Percentiles rank a stretch among this genome's conserved stretches.
Conservation (phyloP, 768 basidiomycete species). For the Serendipita vermifera region DNA sequence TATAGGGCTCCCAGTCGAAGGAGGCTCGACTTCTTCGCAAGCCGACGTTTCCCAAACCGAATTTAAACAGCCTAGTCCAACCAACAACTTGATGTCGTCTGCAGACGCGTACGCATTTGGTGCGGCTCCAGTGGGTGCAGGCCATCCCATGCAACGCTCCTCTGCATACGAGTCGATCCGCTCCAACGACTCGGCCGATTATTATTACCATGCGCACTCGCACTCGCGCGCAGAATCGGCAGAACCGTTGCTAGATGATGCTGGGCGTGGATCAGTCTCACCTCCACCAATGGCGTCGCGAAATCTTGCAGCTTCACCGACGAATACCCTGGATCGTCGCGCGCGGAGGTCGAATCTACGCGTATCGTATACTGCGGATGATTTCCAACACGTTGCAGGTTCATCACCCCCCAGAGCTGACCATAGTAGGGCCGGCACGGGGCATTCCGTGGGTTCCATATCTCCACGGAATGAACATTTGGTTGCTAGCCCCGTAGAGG, state of each 20-base stretch:
- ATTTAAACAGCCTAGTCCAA: background rate
- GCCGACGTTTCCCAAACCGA: background rate
- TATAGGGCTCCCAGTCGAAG: background rate
- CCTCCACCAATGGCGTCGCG: background rate
- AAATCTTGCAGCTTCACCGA: background rate
- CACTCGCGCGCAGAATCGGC: constrained; percentile 4
- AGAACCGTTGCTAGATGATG: background rate
- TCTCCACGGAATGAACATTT: background rate
- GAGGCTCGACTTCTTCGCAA: background rate
- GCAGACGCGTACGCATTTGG: background rate
- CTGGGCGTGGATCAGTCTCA: background rate
- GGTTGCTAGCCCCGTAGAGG: background rate
- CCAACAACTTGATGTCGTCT: background rate
- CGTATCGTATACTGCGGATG: constrained; percentile 4
- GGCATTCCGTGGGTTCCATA: background rate
- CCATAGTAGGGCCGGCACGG: background rate
- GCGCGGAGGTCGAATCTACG: background rate
- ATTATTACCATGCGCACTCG: background rate
- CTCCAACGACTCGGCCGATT: constrained; percentile 1
- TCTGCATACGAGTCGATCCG: constrained; percentile 7
- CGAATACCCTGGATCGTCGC: background rate
- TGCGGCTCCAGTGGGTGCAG: background rate
- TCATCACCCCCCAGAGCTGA: too few species aligned
- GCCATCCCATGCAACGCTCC: background rate
- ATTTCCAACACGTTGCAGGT: background rate